Percentiles rank a stretch among this genome's conserved stretches.
Evolutionary conservation across 2,329 filamentous ascomycete species (phyloP).

Genomic region (Alternaria tenuissima): DNA sequence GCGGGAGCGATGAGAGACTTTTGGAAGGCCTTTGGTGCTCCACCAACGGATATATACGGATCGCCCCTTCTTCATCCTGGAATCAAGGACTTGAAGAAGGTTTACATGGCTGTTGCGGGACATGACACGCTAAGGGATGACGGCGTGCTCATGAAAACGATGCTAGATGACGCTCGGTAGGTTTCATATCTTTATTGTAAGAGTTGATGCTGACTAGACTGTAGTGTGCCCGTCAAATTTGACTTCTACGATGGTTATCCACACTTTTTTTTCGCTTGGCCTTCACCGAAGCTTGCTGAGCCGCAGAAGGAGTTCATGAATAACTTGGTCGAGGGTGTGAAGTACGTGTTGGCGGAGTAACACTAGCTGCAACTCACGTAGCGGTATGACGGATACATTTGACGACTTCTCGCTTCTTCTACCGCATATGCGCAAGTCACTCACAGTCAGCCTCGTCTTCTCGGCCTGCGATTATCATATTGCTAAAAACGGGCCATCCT

Average conservation of each 20-base stretch:
- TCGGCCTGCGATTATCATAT: too few species aligned
- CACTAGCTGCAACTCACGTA: neutral
- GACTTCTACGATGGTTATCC: constrained; percentile 50
- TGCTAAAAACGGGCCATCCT: too few species aligned
- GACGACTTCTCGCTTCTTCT: too few species aligned
- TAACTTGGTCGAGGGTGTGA: constrained; percentile 35
- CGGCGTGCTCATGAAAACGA: constrained; percentile 42
- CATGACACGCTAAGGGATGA: constrained; percentile 50
- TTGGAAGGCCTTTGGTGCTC: constrained; percentile 44
- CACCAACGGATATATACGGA: constrained; percentile 42
- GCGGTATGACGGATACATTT: neutral
- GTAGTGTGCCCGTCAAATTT: constrained; percentile 39
- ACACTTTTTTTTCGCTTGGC: constrained; percentile 50
- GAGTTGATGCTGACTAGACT: constrained; percentile 16
- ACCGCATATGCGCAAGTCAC: neutral
- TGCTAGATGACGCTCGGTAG: constrained; percentile 38
- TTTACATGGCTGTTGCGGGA: constrained; percentile 43
- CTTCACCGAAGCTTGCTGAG: constrained; percentile 39
- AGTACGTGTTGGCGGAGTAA: constrained; percentile 27
- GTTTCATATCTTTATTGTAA: neutral
- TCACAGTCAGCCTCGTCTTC: neutral
- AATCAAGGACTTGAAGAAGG: constrained; percentile 41
- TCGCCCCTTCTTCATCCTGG: constrained; percentile 44
- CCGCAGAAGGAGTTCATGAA: constrained; percentile 32
- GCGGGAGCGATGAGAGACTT: constrained; percentile 46